Conservation (phyloP, 805 yeast species). For the Jamesozyma spencerorum region DNA sequence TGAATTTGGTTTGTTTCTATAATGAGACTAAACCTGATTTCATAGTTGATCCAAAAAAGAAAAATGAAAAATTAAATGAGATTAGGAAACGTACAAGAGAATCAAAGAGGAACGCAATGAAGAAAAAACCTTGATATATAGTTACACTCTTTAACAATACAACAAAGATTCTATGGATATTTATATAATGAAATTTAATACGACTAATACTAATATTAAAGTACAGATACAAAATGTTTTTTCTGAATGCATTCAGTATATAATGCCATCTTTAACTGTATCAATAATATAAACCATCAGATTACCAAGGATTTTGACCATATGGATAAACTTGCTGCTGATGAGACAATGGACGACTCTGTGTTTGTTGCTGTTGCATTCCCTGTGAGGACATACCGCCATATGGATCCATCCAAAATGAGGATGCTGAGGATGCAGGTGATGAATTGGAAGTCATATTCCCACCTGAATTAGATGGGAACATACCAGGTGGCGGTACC, state of each 20-base stretch:
- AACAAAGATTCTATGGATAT: not conserved
- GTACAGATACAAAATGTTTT: no score
- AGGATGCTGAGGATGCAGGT: not conserved
- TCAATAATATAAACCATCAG: not conserved
- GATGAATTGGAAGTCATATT: not conserved
- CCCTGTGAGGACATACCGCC: not conserved
- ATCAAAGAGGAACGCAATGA: slow-evolving; percentile 33
- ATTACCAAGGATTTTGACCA: not conserved
- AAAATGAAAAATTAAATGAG: slow-evolving; percentile 40
- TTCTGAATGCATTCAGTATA: not conserved
- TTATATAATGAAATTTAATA: no score
- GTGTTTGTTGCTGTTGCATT: no score
- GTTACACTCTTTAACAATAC: not conserved
- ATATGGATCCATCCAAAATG: not conserved
- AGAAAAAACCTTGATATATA: slow-evolving; percentile 11
- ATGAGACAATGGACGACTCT: not conserved
- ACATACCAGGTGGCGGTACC: not conserved
- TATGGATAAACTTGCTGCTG: not conserved
- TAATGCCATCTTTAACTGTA: no score
- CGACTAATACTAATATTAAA: no score
- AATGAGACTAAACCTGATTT: slow-evolving; percentile 42
- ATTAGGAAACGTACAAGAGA: slow-evolving; percentile 40
- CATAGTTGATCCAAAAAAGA: slow-evolving; percentile 37
- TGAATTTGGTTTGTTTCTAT: slow-evolving; percentile 53
- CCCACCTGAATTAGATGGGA: not conserved